phyloP scores from a whole-genome alignment of 805 yeast genomes.

The Starmerella roubikii region DNA sequence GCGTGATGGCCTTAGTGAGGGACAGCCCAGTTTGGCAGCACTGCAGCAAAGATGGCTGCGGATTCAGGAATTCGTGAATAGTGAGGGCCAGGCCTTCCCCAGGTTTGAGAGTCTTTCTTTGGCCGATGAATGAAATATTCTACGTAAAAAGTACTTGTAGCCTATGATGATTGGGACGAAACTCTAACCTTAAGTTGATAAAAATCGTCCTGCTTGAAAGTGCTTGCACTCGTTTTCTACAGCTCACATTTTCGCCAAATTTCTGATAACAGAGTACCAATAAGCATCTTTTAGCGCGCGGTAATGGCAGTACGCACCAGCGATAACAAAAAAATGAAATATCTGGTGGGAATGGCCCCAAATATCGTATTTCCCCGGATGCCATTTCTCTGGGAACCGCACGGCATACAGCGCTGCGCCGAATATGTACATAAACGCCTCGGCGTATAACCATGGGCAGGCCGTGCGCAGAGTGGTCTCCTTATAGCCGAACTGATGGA shows the following conservation, averaged over 20 bases:
- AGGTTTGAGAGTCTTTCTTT: slow-evolving; percentile 23
- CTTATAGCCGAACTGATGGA: slow-evolving; percentile 34
- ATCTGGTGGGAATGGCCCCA: slow-evolving; percentile 78
- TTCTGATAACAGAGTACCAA: not conserved
- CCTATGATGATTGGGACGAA: no score
- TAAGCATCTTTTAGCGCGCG: slow-evolving; percentile 15
- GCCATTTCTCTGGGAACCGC: slow-evolving; percentile 60
- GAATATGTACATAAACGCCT: slow-evolving; percentile 58
- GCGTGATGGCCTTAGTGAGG: slow-evolving; percentile 25
- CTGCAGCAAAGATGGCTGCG: slow-evolving; percentile 5
- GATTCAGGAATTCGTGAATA: slow-evolving; percentile 2
- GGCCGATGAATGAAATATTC: no score
- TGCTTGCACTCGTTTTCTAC: no score
- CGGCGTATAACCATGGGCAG: slow-evolving; percentile 48
- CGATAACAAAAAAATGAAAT: slow-evolving; percentile 63
- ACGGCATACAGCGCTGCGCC: slow-evolving; percentile 74
- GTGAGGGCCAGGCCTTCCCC: slow-evolving; percentile 19
- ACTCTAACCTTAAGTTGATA: no score
- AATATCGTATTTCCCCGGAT: slow-evolving; percentile 51
- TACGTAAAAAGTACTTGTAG: no score
- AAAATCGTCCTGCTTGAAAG: no score
- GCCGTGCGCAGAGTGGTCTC: slow-evolving; percentile 41
- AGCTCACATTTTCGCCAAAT: no score
- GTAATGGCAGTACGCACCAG: slow-evolving; percentile 65
- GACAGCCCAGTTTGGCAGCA: not conserved